These are phyloP conservation scores for Mycogone perniciosa DNA, from an alignment of 2,329 filamentous ascomycete species.

Conservation along the genomic window DNA sequence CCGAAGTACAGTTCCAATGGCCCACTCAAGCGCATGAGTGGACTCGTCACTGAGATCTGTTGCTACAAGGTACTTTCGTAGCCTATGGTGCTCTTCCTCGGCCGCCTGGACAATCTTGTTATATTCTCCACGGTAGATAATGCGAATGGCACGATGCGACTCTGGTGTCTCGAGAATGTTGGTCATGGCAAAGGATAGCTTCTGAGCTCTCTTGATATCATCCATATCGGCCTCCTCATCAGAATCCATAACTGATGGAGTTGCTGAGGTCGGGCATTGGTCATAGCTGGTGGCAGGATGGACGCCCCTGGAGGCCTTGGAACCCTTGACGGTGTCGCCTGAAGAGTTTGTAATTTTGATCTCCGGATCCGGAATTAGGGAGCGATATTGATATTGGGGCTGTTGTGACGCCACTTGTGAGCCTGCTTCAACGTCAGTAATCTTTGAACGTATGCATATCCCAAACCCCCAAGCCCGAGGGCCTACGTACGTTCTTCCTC, in stretches of 20 bases:
- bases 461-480: neutral
- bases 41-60: constrained; percentile 93
- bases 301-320: constrained; percentile 46
- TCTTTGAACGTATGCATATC: neutral
- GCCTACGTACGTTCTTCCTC: constrained; percentile 67
- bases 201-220: constrained; percentile 84
- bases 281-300: constrained; percentile 87
- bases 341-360: constrained; percentile 59
- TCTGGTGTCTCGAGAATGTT: constrained; percentile 69
- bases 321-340: constrained; percentile 51
- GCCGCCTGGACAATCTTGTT: constrained; percentile 67
- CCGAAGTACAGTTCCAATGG: constrained; percentile 86
- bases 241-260: constrained; percentile 61
- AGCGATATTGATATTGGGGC: constrained; percentile 50
- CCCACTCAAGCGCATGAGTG: constrained; percentile 93
- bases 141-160: constrained; percentile 75
- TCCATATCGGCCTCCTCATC: constrained; percentile 80
- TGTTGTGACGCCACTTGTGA: constrained; percentile 47
- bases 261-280: constrained; percentile 49
- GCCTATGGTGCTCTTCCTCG: constrained; percentile 68
- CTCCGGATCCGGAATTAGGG: constrained; percentile 59
- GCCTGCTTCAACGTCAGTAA: constrained; percentile 32
- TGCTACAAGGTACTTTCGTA: constrained; percentile 90
- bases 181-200: constrained; percentile 73
- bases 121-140: constrained; percentile 87